Conservation (phyloP, 805 yeast species). For the Kuraishia hungarica region DNA sequence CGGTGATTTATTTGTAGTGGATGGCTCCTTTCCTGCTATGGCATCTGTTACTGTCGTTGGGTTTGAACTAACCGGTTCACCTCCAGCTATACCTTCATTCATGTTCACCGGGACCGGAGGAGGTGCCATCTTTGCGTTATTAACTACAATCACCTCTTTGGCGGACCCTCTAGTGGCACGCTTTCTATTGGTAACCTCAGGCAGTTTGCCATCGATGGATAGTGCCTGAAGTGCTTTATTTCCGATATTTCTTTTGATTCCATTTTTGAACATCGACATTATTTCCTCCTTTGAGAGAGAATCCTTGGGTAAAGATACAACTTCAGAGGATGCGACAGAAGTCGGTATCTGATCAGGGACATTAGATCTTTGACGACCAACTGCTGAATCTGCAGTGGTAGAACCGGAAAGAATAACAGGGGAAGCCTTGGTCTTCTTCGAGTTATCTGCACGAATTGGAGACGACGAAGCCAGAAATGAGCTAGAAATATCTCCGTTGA, state of each 20-base stretch:
- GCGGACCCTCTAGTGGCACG: conserved; percentile 2
- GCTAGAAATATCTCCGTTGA: background rate
- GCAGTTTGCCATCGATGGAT: background rate
- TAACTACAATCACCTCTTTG: background rate
- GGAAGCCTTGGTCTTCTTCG: background rate
- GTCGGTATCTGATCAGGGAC: background rate
- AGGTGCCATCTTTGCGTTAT: background rate
- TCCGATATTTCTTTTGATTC: conserved; percentile 7
- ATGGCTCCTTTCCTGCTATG: background rate
- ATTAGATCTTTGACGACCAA: too few species aligned
- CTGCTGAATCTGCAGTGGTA: background rate
- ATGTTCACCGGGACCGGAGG: too few species aligned
- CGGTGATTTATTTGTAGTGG: background rate
- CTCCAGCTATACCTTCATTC: too few species aligned
- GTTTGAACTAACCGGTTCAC: background rate
- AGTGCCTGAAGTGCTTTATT: background rate
- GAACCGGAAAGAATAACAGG: too few species aligned
- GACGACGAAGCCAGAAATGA: background rate
- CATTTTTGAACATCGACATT: conserved; percentile 17
- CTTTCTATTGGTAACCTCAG: background rate
- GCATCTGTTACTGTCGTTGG: background rate
- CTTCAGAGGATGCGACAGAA: background rate
- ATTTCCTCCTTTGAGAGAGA: conserved; percentile 13
- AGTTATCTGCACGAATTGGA: background rate
- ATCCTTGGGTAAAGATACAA: background rate